phyloP scores from a whole-genome alignment of 176 grass and related monocot genomes.

The Elaeis guineensis region DNA sequence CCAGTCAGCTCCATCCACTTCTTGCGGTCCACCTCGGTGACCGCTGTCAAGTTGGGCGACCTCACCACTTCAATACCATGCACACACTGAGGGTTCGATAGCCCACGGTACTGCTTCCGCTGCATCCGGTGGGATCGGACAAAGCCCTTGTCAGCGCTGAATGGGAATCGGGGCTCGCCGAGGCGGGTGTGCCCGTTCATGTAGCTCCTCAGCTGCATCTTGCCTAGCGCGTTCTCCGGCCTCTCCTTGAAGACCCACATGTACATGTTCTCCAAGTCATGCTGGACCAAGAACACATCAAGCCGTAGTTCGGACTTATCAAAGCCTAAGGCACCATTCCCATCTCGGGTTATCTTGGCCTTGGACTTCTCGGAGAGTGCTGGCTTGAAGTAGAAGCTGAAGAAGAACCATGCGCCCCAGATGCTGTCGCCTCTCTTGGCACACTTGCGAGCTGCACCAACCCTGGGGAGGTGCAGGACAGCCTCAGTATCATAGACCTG shows the following conservation, averaged over 20 bases:
- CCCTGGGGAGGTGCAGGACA: conserved; percentile 41
- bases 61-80: conserved; percentile 89
- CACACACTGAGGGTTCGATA: conserved; percentile 94
- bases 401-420: conserved; percentile 99
- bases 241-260: conserved; percentile 99
- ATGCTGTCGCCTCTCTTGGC: conserved; percentile 91
- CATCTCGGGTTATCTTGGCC: conserved; percentile 54
- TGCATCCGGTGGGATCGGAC: conserved; percentile 97
- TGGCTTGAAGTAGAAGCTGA: conserved; percentile 98
- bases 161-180: conserved; percentile 80
- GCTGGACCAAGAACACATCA: conserved; percentile 93
- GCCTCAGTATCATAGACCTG: conserved; percentile 55
- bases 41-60: conserved; percentile 47
- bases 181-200: conserved; percentile 94
- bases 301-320: conserved; percentile 78
- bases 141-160: conserved; percentile 73
- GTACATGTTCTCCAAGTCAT: conserved; percentile 99
- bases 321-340: conserved; percentile 41
- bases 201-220: conserved; percentile 99
- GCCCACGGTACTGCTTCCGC: conserved; percentile 88
- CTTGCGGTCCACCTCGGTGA: conserved; percentile 68
- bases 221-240: conserved; percentile 84
- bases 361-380: conserved; percentile 71
- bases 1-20: conserved; percentile 91
- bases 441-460: conserved; percentile 46